phyloP scores from a whole-genome alignment of 208 protist genomes.

The Endotrypanum monterogeii region DNA sequence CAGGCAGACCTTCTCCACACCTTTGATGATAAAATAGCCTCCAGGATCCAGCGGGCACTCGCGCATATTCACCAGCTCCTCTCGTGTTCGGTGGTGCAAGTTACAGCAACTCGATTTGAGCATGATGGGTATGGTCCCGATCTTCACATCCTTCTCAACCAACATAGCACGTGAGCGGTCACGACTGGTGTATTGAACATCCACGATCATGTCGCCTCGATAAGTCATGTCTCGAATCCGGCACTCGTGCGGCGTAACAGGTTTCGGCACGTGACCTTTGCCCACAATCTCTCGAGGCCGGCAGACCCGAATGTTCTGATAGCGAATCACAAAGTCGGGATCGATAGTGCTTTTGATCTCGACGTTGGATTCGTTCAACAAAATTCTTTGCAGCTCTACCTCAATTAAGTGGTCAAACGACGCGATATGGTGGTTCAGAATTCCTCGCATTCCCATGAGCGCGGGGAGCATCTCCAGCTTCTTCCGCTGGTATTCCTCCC shows the following conservation, averaged over 20 bases:
- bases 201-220: slow-evolving; percentile 82
- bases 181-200: slow-evolving; percentile 84
- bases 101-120: slow-evolving; percentile 98
- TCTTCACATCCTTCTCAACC: slow-evolving; percentile 87
- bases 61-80: slow-evolving; percentile 94
- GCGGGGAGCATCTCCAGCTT: slow-evolving; percentile 82
- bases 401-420: slow-evolving; percentile 90
- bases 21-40: slow-evolving; percentile 99
- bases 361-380: slow-evolving; percentile 88
- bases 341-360: slow-evolving; percentile 90
- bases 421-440: slow-evolving; percentile 89
- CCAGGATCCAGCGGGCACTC: slow-evolving; percentile 99
- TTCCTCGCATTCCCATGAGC: slow-evolving; percentile 85
- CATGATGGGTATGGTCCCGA: slow-evolving; percentile 99
- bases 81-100: slow-evolving; percentile 86
- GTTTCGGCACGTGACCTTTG: slow-evolving; percentile 75
- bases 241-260: slow-evolving; percentile 95
- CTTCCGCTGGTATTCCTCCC: slow-evolving; percentile 63
- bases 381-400: slow-evolving; percentile 82
- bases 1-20: slow-evolving; percentile 98
- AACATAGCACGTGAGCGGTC: slow-evolving; percentile 64
- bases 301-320: slow-evolving; percentile 86
- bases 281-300: slow-evolving; percentile 80
- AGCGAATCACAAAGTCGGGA: slow-evolving; percentile 85
- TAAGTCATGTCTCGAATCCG: slow-evolving; percentile 96